Conservation (phyloP, 2,329 filamentous ascomycete species). For the Boeremia exigua region DNA sequence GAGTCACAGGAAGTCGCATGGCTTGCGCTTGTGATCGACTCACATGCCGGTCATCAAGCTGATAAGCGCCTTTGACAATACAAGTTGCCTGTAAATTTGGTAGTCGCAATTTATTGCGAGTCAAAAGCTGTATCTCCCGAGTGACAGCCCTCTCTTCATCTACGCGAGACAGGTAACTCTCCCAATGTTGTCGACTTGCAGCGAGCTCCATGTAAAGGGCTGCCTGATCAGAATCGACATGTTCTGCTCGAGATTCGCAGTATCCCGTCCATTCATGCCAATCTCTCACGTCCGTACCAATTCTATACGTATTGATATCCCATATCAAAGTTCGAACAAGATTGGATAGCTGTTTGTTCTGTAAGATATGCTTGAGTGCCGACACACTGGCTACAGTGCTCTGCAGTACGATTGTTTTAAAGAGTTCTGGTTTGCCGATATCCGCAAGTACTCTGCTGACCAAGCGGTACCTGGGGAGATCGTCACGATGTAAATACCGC, state of each 20-base stretch:
- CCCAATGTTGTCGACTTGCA: conserved; percentile 13
- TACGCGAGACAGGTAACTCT: conserved; percentile 8
- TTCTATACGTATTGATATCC: conserved; percentile 19
- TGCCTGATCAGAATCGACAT: not conserved
- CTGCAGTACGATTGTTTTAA: conserved; percentile 19
- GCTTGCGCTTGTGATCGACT: not conserved
- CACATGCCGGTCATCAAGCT: not conserved
- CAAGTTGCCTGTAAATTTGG: conserved; percentile 1
- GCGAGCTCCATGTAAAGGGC: not conserved
- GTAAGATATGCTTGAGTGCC: conserved; percentile 10
- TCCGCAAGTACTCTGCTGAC: conserved; percentile 7
- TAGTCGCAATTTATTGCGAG: not conserved
- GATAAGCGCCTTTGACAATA: not conserved
- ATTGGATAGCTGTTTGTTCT: conserved; percentile 7
- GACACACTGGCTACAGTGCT: conserved; percentile 14
- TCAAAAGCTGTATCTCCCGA: no score
- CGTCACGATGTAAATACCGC: conserved; percentile 9
- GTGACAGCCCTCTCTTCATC: conserved; percentile 7
- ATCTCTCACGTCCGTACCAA: conserved; percentile 6
- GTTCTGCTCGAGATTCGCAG: not conserved
- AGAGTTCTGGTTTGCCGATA: conserved; percentile 14
- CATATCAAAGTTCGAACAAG: conserved; percentile 16
- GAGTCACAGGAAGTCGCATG: not conserved
- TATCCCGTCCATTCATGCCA: conserved; percentile 18
- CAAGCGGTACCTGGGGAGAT: conserved; percentile 22